Evolutionary conservation across 345 rosid species (phyloP), one percentile per base, ranked within the genome.

Genomic region (Draba incana): DNA sequence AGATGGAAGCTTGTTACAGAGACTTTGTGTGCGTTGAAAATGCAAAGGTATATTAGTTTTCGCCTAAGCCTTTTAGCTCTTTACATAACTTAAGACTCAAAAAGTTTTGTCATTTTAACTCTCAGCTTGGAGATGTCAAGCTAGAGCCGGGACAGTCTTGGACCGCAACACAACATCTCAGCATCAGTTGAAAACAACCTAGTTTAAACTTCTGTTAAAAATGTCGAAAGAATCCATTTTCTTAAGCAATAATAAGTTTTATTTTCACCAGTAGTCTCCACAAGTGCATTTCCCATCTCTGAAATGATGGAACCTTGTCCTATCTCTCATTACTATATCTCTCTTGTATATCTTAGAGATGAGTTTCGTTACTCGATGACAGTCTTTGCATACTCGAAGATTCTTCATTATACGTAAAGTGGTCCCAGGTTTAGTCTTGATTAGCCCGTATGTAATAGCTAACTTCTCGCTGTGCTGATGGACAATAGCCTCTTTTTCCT

Each of bases 1-100:
- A 87, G 84, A 88, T 90, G 98, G 98, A 90, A 75, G 92, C 98
- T 16, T 90, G 87, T 71, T 93, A 90, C 83, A 86, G 74, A 75
- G 97, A 90, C 77, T 90, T 90, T 69, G 88, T 88, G 45, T 93
- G 96, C 6, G 92, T 90, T 2, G 97, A 93, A 81, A 90, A 90
- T 78, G 91, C 96, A 33, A 80, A 93, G 98, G 98, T 93, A 85
- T 30, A 28, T 28, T 42, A n/a, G n/a, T 45, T 59, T 44, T 8
- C 60, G 37, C 44, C 14, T 8, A 35, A 30, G 8, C 30, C 54
- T 63, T 66, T 44, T 20, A 20, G 11, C 14, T 37, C 30, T 45
- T 50, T 12, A 31, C 70, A 48, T 12, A 44, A 10, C n/a, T 45
- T 66, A 28, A 24, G 55, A 44, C 37, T 61, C n/a, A 4, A 10